Evolutionary conservation across 2,329 filamentous ascomycete species (phyloP).

Genomic region (Aspergillus sp.): DNA sequence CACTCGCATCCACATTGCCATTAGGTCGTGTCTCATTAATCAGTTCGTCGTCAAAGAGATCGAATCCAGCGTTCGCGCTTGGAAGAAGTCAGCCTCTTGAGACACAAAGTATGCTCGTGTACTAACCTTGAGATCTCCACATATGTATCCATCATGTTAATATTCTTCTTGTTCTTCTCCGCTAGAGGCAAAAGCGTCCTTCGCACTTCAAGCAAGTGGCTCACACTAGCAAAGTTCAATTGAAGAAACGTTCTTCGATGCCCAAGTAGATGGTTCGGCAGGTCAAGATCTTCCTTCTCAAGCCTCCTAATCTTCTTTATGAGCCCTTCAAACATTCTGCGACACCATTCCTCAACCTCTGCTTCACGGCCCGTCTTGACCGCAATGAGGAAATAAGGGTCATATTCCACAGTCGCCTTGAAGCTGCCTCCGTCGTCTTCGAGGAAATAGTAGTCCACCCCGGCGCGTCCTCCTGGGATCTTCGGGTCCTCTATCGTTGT

Average conservation of each 20-base stretch:
- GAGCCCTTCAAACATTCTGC: conserved; percentile 77
- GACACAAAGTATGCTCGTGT: not conserved
- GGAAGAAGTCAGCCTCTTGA: conserved; percentile 31
- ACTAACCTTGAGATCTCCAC: conserved; percentile 84
- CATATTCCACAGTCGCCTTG: conserved; percentile 95
- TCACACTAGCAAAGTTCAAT: conserved; percentile 84
- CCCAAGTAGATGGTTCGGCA: conserved; percentile 94
- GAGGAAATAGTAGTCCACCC: conserved; percentile 96
- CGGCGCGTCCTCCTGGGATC: conserved; percentile 80
- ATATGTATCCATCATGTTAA: conserved; percentile 98
- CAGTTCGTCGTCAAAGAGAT: conserved; percentile 93
- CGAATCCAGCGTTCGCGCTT: conserved; percentile 79
- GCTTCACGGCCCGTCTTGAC: conserved; percentile 85
- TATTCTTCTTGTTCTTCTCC: conserved; percentile 94
- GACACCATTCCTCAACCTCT: conserved; percentile 94
- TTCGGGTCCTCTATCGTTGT: conserved; percentile 85
- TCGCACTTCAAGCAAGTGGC: conserved; percentile 81
- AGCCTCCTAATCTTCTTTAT: conserved; percentile 77
- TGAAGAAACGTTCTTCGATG: conserved; percentile 88
- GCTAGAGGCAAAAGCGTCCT: conserved; percentile 86
- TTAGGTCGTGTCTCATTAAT: conserved; percentile 79
- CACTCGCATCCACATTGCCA: conserved; percentile 84
- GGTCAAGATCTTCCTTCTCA: conserved; percentile 89
- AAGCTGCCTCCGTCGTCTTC: conserved; percentile 87
- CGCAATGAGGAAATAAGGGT: conserved; percentile 93